Percentiles rank a stretch among this genome's conserved stretches.
Conservation (phyloP, 2,329 filamentous ascomycete genomes). For the Tolypocladium ovalisporum region DNA sequence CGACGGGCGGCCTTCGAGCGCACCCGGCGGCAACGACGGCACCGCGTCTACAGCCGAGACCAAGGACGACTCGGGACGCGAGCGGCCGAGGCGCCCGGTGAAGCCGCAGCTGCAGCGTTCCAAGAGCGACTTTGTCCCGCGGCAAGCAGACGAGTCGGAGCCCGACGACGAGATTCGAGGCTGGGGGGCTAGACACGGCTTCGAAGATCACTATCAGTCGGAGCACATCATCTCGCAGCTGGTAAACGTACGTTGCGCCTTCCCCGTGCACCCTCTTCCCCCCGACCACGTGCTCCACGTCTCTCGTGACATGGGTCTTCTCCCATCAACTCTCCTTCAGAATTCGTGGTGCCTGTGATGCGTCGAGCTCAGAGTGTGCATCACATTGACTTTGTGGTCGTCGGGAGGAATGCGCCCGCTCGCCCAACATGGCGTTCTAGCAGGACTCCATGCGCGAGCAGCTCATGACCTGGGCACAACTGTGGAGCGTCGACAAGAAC, state of each 20-base stretch:
- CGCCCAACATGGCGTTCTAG: not conserved
- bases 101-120: conserved; percentile 45
- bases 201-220: conserved; percentile 84
- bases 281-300: conserved; percentile 3
- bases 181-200: conserved; percentile 67
- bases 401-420: not conserved
- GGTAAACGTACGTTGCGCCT: conserved; percentile 53
- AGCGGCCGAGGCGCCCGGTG: conserved; percentile 24
- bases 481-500: not conserved
- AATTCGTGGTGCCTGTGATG: not conserved
- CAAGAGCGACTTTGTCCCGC: conserved; percentile 43
- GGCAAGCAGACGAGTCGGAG: conserved; percentile 28
- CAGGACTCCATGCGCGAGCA: not conserved
- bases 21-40: conserved; percentile 31
- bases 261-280: conserved; percentile 1
- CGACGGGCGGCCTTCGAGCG: conserved; percentile 33
- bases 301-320: not conserved
- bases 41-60: conserved; percentile 10
- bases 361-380: not conserved
- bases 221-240: conserved; percentile 80
- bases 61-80: conserved; percentile 21
- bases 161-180: conserved; percentile 33
- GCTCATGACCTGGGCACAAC: not conserved
- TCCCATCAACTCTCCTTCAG: not conserved
- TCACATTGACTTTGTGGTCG: not conserved